phyloP scores from a whole-genome alignment of 163 green algal species.

The Volvox carteri region DNA sequence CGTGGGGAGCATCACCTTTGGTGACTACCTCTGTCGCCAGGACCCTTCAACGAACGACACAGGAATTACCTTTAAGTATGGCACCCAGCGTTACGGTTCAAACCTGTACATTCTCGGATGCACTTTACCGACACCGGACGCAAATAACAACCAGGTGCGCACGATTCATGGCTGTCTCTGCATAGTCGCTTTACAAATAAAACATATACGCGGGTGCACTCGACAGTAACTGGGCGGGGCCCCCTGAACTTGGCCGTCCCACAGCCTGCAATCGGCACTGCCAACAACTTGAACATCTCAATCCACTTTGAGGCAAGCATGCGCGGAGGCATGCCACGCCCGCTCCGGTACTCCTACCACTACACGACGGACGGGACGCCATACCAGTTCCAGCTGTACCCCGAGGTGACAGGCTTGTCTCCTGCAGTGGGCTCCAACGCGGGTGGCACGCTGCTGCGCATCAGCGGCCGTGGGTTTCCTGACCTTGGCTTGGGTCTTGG shows the following conservation, averaged over 20 bases:
- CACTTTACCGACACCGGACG: constrained; percentile 36
- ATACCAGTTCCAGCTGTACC: constrained; percentile 65
- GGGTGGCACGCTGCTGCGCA: constrained; percentile 62
- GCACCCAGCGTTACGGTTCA: not conserved
- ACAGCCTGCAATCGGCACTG: constrained; percentile 47
- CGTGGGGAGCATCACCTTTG: constrained; percentile 55
- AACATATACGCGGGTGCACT: too few species aligned
- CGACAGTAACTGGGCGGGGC: too few species aligned
- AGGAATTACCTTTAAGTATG: not conserved
- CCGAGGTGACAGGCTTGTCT: constrained; percentile 49
- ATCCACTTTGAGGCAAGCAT: constrained; percentile 59
- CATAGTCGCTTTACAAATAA: too few species aligned
- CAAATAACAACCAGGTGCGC: constrained; percentile 10
- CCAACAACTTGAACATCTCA: constrained; percentile 37
- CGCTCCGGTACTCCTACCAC: not conserved
- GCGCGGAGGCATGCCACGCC: constrained; percentile 17
- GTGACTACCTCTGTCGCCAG: constrained; percentile 59
- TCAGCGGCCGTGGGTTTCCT: constrained; percentile 60
- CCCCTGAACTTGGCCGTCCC: too few species aligned
- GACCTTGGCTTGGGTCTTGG: not conserved
- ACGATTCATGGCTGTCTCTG: not conserved
- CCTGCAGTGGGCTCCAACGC: constrained; percentile 48
- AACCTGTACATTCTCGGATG: constrained; percentile 50
- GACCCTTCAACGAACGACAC: not conserved
- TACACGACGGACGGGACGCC: constrained; percentile 40